A percentile compares a stretch with the other conserved stretches of the same genome.
These are phyloP conservation scores for Starmerella roubikii DNA, from an alignment of 805 yeast genomes.

Conservation along the genomic window DNA sequence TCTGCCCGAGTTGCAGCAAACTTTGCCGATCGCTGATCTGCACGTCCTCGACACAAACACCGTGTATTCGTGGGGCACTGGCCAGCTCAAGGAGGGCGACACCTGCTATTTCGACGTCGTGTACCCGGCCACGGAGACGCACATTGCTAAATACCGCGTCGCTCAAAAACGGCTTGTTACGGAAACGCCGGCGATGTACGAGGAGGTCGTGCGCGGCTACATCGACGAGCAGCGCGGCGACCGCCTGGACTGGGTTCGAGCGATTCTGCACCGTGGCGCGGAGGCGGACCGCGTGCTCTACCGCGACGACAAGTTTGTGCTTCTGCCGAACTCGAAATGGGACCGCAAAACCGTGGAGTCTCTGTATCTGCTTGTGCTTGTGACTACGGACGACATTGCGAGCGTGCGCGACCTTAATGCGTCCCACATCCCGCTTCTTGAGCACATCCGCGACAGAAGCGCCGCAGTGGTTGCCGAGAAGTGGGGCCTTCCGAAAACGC, in stretches of 20 bases:
- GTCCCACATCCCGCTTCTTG: constrained; percentile 47
- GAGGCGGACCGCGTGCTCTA: constrained; percentile 72
- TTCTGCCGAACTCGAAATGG: constrained; percentile 93
- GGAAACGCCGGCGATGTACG: constrained; percentile 75
- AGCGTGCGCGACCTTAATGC: constrained; percentile 61
- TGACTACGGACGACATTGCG: constrained; percentile 42
- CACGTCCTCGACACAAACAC: constrained; percentile 53
- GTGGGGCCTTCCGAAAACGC: constrained; percentile 39
- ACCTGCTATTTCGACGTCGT: constrained; percentile 57
- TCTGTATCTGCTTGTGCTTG: constrained; percentile 66
- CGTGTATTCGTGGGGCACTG: constrained; percentile 70
- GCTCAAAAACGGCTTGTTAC: constrained; percentile 47
- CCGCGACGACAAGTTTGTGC: constrained; percentile 54
- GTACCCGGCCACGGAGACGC: constrained; percentile 81
- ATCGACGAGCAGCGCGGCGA: constrained; percentile 64
- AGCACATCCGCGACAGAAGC: constrained; percentile 34
- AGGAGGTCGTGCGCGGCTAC: constrained; percentile 51
- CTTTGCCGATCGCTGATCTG: constrained; percentile 19
- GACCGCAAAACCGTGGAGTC: constrained; percentile 58
- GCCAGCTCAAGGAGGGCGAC: constrained; percentile 30
- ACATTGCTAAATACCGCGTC: constrained; percentile 58
- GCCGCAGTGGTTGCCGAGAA: constrained; percentile 34
- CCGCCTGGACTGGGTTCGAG: constrained; percentile 77
- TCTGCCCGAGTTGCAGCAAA: constrained; percentile 14
- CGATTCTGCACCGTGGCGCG: constrained; percentile 65